Conservation (phyloP, 1,284 basidiomycete genomes). For the Trichosporon asahii region DNA sequence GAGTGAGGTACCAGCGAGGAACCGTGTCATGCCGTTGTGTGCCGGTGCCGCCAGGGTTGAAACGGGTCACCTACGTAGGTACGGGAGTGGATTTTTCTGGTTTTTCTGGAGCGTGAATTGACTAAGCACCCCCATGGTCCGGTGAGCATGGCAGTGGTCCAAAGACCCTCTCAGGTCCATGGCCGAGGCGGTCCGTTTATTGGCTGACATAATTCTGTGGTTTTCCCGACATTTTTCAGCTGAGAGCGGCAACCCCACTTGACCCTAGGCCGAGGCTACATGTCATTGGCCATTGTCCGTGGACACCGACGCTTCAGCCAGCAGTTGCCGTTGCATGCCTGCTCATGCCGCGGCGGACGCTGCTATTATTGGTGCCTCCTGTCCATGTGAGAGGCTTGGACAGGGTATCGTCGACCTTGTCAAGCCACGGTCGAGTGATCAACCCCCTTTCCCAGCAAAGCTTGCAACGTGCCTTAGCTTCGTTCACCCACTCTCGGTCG, state of each 20-base stretch:
- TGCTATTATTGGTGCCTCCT: neutral
- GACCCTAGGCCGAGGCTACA: neutral
- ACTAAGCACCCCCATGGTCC: neutral
- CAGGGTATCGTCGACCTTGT: neutral
- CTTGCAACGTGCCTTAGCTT: neutral
- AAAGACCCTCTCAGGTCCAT: neutral
- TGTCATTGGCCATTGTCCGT: neutral
- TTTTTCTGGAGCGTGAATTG: neutral
- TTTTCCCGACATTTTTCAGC: conserved; percentile 1
- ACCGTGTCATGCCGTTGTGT: neutral
- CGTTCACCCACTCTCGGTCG: neutral
- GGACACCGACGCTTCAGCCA: neutral
- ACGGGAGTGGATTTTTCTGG: neutral
- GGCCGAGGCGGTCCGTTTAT: neutral
- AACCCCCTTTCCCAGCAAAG: neutral
- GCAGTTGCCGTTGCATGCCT: neutral
- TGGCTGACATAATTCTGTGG: neutral
- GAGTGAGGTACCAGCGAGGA: neutral
- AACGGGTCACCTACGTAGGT: neutral
- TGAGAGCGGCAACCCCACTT: neutral
- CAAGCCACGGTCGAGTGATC: neutral
- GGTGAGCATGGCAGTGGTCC: neutral
- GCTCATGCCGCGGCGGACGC: neutral
- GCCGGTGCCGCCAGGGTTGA: neutral
- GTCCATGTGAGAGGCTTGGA: neutral